Evolutionary conservation across 2,329 filamentous ascomycete species (phyloP), one percentile per base, ranked within the genome.

Genomic region (Fusarium buxicola): DNA sequence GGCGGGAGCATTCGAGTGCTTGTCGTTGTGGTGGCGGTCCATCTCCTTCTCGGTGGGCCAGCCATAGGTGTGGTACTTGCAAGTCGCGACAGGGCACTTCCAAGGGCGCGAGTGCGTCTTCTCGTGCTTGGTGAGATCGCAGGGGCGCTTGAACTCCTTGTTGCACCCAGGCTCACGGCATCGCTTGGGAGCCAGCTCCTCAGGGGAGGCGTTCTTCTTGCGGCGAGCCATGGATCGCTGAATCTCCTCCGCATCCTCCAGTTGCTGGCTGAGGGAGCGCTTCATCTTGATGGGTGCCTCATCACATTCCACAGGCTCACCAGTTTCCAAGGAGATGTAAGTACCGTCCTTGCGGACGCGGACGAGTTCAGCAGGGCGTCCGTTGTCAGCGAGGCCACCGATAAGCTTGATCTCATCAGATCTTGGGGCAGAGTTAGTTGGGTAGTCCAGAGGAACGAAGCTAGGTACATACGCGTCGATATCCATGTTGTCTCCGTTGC

Each of bases 21-120:
- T 97, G 81, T 99, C 95, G 76, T 97, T 97, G 77, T 92, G 86
- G 77, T 99, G 95, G 49, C 95, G 91, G 70, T 97, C 94, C 78
- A 94, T 91, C 80, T 98, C 95, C 80, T 99, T 98, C 79, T 98
- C 94, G 0, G 95, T 98, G 5, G 95, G 94, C 91, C 94, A 98
- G 45, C 95, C 95, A 69, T 91, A 88, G 30, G 90, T 86, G 75
- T 91, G 88, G 77, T 97, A 98, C 75, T 96, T 96, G 90, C 95
- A 98, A 40, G 86, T 88, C 35, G 85, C 73, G 18, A 92, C 82
- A 7, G 88, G 85, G 77, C 95, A 99, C 82, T 99, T 99, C 91
- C 92, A 97, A 9, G 94, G 95, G 31, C 95, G 91, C 53, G 92
- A 93, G 77, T 99, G 95, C 0, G 94, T 98, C 83, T 98, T 99